A percentile compares a stretch with the other conserved stretches of the same genome.
Evolutionary conservation across 2,329 filamentous ascomycete genomes (phyloP).

Genomic region (Aspergillus alliaceus): DNA sequence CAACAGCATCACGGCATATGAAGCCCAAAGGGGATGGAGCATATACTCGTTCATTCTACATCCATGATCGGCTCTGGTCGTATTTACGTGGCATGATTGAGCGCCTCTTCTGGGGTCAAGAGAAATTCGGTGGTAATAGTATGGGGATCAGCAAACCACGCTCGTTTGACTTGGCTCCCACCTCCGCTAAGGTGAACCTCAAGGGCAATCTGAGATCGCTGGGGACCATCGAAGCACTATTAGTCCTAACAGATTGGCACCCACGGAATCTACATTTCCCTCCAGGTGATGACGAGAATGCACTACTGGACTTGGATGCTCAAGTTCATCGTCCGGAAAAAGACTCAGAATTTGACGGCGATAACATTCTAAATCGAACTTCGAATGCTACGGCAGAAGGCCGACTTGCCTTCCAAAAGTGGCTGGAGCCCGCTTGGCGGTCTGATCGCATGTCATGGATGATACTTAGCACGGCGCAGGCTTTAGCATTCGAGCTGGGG

Average conservation of each 20-base stretch:
- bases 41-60: slow-evolving; percentile 79
- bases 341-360: slow-evolving; percentile 40
- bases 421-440: slow-evolving; percentile 94
- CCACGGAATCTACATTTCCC: slow-evolving; percentile 93
- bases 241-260: slow-evolving; percentile 97
- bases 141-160: slow-evolving; percentile 63
- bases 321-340: slow-evolving; percentile 58
- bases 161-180: slow-evolving; percentile 63
- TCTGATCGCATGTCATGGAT: slow-evolving; percentile 98
- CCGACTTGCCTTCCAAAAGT: slow-evolving; percentile 80
- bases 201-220: slow-evolving; percentile 83
- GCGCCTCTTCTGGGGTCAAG: slow-evolving; percentile 90
- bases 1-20: slow-evolving; percentile 85
- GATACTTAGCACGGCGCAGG: slow-evolving; percentile 86
- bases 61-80: slow-evolving; percentile 93
- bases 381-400: slow-evolving; percentile 69
- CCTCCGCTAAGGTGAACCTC: slow-evolving; percentile 51
- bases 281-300: slow-evolving; percentile 65
- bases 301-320: slow-evolving; percentile 68
- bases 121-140: slow-evolving; percentile 81
- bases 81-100: slow-evolving; percentile 95
- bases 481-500: slow-evolving; percentile 87
- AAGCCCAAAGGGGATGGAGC: slow-evolving; percentile 77
- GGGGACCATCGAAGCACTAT: slow-evolving; percentile 88
- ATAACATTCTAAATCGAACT: slow-evolving; percentile 44